These are phyloP conservation scores for Gilbertella persicaria DNA, from an alignment of 371 early-diverging fungal species.

Conservation along the genomic window DNA sequence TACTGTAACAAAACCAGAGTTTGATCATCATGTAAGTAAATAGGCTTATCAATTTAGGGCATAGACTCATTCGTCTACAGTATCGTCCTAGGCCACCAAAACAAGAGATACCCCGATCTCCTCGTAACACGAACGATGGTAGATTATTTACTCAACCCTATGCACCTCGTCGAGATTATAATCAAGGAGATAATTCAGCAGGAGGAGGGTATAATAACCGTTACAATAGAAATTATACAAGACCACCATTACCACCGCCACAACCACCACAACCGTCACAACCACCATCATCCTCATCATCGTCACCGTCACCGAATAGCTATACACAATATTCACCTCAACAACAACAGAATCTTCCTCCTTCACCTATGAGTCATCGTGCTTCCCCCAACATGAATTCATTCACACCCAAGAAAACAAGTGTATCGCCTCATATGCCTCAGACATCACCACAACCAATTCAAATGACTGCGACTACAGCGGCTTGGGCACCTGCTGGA, in stretches of 20 bases:
- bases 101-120: conserved; percentile 28
- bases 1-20: conserved; percentile 30
- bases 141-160: conserved; percentile 34
- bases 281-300: conserved; percentile 19
- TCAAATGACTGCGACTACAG: conserved; percentile 10
- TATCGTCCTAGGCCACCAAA: conserved; percentile 13
- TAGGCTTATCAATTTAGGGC: neutral
- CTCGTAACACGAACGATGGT: conserved; percentile 28
- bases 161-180: conserved; percentile 28
- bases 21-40: conserved; percentile 19
- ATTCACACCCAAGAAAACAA: conserved; percentile 10
- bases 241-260: conserved; percentile 12
- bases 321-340: conserved; percentile 16
- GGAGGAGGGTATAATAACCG: conserved; percentile 4
- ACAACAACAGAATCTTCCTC: conserved; percentile 13
- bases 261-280: conserved; percentile 20
- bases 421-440: conserved; percentile 18
- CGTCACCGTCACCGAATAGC: conserved; percentile 2
- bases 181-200: conserved; percentile 14
- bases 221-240: conserved; percentile 12
- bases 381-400: conserved; percentile 27
- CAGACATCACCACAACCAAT: conserved; percentile 36
- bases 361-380: conserved; percentile 36
- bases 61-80: conserved; percentile 1
- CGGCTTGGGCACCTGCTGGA: conserved; percentile 6